Evolutionary conservation across 1,284 basidiomycete genomes (phyloP).

Genomic region (Cryptococcus sp.): DNA sequence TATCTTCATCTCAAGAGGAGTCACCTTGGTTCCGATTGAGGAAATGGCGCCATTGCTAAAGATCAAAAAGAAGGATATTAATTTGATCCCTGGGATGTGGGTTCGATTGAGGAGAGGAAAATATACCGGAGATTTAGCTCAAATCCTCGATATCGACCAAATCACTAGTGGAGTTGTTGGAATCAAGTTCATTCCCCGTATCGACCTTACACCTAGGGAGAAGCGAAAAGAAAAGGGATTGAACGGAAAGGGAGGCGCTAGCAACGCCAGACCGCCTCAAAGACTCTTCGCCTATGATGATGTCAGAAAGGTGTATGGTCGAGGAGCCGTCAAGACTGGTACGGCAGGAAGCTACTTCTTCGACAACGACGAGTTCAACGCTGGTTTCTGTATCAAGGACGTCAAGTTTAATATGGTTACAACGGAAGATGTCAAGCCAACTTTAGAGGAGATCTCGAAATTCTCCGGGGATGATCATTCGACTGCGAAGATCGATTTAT

Average conservation of each 20-base stretch:
- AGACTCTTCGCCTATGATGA: constrained; percentile 93
- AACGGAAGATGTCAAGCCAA: constrained; percentile 88
- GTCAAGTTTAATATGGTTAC: constrained; percentile 76
- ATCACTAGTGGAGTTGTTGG: constrained; percentile 70
- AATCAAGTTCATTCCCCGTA: constrained; percentile 90
- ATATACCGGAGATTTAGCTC: constrained; percentile 90
- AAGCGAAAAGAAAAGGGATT: constrained; percentile 57
- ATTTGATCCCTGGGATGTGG: constrained; percentile 84
- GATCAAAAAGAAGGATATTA: constrained; percentile 89
- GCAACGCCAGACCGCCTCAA: constrained; percentile 67
- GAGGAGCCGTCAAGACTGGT: constrained; percentile 62
- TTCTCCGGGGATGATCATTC: constrained; percentile 59
- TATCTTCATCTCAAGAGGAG: constrained; percentile 70
- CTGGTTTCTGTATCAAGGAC: constrained; percentile 96
- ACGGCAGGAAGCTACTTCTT: constrained; percentile 70
- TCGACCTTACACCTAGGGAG: constrained; percentile 88
- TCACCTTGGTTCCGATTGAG: constrained; percentile 87
- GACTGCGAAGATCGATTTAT: constrained; percentile 38
- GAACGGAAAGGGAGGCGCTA: constrained; percentile 48
- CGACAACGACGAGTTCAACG: constrained; percentile 86
- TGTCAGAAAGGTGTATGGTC: constrained; percentile 78
- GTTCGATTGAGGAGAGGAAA: constrained; percentile 91
- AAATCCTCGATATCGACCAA: constrained; percentile 90
- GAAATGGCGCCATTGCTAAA: constrained; percentile 97
- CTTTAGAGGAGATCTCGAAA: constrained; percentile 89